phyloP scores from a whole-genome alignment of 176 grass and related monocot genomes.

The Tillandsia fasciculata region DNA sequence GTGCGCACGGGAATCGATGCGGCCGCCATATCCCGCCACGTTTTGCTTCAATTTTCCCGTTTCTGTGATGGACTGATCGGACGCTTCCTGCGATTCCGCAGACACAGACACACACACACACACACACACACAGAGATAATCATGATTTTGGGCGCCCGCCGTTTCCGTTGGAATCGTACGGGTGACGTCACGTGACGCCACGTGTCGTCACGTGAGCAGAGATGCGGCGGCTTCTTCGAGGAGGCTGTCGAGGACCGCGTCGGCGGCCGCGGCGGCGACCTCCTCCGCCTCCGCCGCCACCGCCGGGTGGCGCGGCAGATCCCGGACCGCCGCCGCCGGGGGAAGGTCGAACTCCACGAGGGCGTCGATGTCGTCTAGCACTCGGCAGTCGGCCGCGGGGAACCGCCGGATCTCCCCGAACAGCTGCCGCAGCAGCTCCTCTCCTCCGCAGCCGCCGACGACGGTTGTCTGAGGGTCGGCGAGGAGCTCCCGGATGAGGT shows the following conservation, averaged over 20 bases:
- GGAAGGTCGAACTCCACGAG: conserved; percentile 43
- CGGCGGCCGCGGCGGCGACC: conserved; percentile 46
- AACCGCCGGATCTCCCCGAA: conserved; percentile 32
- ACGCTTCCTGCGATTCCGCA: no score
- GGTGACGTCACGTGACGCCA: background rate
- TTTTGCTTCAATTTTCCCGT: no score
- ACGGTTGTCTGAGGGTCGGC: conserved; percentile 1
- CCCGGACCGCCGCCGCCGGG: conserved; percentile 3
- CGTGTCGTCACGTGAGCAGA: background rate
- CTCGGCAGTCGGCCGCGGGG: conserved; percentile 45
- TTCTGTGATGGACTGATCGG: no score
- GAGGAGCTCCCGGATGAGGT: conserved; percentile 52
- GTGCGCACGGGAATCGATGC: no score
- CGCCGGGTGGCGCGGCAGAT: conserved; percentile 26
- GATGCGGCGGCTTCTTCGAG: conserved; percentile 37
- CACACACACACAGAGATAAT: no score
- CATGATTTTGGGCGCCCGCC: conserved; percentile 24
- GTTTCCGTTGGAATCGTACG: conserved; percentile 26
- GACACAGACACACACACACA: no score
- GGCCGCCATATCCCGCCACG: no score
- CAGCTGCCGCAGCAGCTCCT: conserved; percentile 24
- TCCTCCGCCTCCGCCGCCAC: conserved; percentile 33
- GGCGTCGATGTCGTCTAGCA: conserved; percentile 63
- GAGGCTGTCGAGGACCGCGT: conserved; percentile 43
- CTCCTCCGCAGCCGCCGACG: background rate